phyloP scores from a whole-genome alignment of 345 rosid species.

The Tarenaya hassleriana region DNA sequence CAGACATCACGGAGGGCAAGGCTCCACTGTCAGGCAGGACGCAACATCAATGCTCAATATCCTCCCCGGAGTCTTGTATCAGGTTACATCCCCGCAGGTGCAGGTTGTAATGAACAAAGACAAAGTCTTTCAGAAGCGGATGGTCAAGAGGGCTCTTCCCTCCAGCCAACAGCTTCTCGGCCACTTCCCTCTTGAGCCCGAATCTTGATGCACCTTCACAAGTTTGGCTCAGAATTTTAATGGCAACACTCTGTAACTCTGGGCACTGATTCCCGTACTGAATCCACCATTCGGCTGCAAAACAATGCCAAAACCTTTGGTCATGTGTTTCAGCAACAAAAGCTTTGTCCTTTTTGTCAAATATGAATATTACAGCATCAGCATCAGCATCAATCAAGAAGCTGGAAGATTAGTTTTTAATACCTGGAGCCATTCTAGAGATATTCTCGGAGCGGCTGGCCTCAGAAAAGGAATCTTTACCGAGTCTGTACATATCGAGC shows the following conservation, averaged over 20 bases:
- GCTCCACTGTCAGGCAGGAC: too few relatives aligned
- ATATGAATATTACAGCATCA: too few relatives aligned
- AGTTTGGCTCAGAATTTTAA: slow-evolving; percentile 46
- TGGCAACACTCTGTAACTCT: slow-evolving; percentile 48
- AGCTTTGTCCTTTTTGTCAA: background rate
- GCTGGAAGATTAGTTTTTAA: too few relatives aligned
- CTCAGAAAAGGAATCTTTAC: slow-evolving; percentile 35
- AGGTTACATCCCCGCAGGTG: slow-evolving; percentile 33
- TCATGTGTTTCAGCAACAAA: too few relatives aligned
- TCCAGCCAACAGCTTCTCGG: slow-evolving; percentile 33
- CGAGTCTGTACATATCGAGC: slow-evolving; percentile 35
- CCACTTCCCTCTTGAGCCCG: slow-evolving; percentile 40
- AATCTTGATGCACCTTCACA: slow-evolving; percentile 47
- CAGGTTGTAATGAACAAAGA: slow-evolving; percentile 42
- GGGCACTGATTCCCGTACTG: slow-evolving; percentile 38
- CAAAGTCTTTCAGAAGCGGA: too few relatives aligned
- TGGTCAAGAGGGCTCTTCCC: slow-evolving; percentile 23
- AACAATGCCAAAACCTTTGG: too few relatives aligned
- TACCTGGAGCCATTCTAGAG: slow-evolving; percentile 41
- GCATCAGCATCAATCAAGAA: too few relatives aligned
- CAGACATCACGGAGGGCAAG: too few relatives aligned
- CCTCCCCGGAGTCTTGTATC: background rate
- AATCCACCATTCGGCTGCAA: slow-evolving; percentile 57
- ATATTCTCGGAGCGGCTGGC: slow-evolving; percentile 36
- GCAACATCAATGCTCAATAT: too few relatives aligned